Evolutionary conservation across 768 basidiomycete genomes (phyloP).

Genomic region (Suillus occidentalis): DNA sequence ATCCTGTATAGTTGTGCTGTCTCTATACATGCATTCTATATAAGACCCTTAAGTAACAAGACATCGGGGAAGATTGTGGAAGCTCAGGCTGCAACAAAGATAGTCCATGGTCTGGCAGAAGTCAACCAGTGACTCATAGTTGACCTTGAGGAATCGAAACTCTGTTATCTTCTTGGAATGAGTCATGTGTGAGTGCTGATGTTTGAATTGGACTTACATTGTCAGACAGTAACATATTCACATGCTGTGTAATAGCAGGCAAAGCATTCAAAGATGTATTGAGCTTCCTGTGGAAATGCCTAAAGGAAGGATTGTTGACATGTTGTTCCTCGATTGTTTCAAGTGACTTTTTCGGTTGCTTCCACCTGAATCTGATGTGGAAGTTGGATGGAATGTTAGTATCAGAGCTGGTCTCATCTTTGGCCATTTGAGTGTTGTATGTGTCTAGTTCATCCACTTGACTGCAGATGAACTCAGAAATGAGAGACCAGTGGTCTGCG

Average conservation of each 20-base stretch:
- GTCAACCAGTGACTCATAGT: conserved; percentile 28
- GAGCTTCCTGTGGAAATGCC: neutral
- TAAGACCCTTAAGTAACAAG: no score
- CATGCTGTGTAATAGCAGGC: neutral
- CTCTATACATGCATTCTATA: no score
- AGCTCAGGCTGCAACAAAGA: conserved; percentile 30
- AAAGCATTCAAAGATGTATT: neutral
- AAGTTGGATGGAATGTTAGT: neutral
- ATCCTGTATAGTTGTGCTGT: no score
- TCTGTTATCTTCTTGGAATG: conserved; percentile 22
- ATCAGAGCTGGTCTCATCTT: neutral
- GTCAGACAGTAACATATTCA: neutral
- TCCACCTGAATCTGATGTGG: neutral
- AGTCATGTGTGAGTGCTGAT: neutral
- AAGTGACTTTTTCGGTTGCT: neutral
- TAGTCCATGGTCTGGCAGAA: conserved; percentile 29
- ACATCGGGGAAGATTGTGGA: conserved; percentile 27
- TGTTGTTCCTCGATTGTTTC: neutral
- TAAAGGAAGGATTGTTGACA: neutral
- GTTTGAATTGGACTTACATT: neutral
- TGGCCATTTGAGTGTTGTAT: conserved; percentile 6
- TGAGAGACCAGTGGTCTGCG: conserved; percentile 2
- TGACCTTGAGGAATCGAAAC: conserved; percentile 26
- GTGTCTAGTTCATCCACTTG: conserved; percentile 14
- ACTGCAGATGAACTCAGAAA: conserved; percentile 10